A percentile compares a stretch with the other conserved stretches of the same genome.
These are phyloP conservation scores for Malassezia psittaci DNA, from an alignment of 1,284 basidiomycete genomes.

Conservation along the genomic window DNA sequence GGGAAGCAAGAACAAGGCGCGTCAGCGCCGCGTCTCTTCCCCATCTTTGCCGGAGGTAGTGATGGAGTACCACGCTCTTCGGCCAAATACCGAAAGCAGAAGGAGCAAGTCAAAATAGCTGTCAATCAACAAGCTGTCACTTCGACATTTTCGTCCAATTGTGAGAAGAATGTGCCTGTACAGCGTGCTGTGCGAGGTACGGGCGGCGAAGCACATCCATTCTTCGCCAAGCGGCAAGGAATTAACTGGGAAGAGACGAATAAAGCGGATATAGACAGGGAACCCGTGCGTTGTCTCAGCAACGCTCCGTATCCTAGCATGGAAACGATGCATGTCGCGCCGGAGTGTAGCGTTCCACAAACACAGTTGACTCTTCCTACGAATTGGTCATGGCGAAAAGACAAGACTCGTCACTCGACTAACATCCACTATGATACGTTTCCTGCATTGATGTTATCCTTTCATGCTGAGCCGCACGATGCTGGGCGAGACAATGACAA, in stretches of 20 bases:
- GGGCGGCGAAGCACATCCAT: slow-evolving; percentile 7
- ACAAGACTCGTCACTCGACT: too few species aligned
- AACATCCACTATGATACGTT: too few species aligned
- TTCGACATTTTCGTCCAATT: too few species aligned
- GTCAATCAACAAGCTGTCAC: too few species aligned
- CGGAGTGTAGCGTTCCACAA: neutral
- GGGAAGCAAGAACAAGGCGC: neutral
- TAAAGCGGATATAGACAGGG: neutral
- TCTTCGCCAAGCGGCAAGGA: slow-evolving; percentile 14
- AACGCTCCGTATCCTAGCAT: slow-evolving; percentile 7
- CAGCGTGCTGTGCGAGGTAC: slow-evolving; percentile 16
- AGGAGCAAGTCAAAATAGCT: too few species aligned
- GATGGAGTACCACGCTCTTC: too few species aligned
- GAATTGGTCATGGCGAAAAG: too few species aligned
- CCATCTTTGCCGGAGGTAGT: neutral
- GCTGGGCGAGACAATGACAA: neutral
- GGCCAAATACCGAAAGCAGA: too few species aligned
- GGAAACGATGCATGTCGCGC: slow-evolving; percentile 7
- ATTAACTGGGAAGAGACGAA: neutral
- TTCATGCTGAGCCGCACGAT: neutral
- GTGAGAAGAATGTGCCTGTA: neutral
- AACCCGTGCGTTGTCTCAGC: neutral
- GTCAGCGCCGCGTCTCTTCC: neutral
- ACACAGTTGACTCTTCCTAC: too few species aligned
- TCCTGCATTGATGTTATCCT: neutral